A percentile compares a stretch with the other conserved stretches of the same genome.
phyloP scores from a whole-genome alignment of 1,284 basidiomycete genomes.

The Coriolopsis trogii region DNA sequence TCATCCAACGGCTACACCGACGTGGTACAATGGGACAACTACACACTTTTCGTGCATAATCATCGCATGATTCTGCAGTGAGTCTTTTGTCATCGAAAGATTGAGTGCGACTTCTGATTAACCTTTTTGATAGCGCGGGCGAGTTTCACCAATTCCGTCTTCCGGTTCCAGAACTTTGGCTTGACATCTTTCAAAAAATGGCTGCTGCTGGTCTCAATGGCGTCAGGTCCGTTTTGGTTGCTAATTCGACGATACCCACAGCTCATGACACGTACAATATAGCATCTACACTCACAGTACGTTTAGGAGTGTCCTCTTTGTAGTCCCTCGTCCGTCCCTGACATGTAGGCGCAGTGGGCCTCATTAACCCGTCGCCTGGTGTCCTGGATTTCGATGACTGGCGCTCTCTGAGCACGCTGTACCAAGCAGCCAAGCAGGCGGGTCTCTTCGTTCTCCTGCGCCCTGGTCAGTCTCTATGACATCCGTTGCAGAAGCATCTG shows the following conservation, averaged over 20 bases:
- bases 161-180: conserved; percentile 80
- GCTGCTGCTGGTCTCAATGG: conserved; percentile 81
- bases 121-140: conserved; percentile 46
- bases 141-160: conserved; percentile 86
- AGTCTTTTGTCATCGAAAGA: conserved; percentile 23
- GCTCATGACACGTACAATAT: not conserved
- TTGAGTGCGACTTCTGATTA: not conserved
- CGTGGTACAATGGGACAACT: conserved; percentile 37
- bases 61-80: conserved; percentile 50
- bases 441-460: conserved; percentile 51
- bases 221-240: conserved; percentile 36
- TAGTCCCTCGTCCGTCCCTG: not conserved
- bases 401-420: conserved; percentile 67
- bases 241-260: not conserved
- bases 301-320: not conserved
- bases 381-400: conserved; percentile 73
- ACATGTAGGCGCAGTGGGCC: conserved; percentile 42
- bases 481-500: too few relatives aligned
- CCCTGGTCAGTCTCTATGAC: conserved; percentile 35
- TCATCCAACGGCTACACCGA: conserved; percentile 33
- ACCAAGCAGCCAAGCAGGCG: conserved; percentile 43
- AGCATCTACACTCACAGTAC: conserved; percentile 74
- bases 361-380: conserved; percentile 75
- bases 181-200: conserved; percentile 80
- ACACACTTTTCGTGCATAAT: conserved; percentile 34